Conservation (phyloP, 306 rosid genomes). For the Casuarina equisetifolia region DNA sequence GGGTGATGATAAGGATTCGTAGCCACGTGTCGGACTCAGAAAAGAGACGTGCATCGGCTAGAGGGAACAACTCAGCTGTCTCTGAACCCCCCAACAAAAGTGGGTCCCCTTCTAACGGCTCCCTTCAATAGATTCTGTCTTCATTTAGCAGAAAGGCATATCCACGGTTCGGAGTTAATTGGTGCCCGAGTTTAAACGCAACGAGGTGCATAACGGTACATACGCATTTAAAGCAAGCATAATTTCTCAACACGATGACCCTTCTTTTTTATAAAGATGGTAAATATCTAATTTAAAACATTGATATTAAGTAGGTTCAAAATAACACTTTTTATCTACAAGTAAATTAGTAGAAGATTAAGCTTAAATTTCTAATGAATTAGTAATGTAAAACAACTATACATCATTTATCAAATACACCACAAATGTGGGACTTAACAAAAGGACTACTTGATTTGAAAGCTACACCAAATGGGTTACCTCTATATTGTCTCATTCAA, state of each 20-base stretch:
- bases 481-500: no score
- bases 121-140: slow-evolving; percentile 41
- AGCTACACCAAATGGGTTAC: no score
- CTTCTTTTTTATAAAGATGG: neutral
- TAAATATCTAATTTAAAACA: no score
- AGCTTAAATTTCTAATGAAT: no score
- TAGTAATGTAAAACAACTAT: no score
- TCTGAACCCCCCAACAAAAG: slow-evolving; percentile 39
- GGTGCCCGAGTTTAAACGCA: slow-evolving; percentile 13
- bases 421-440: no score
- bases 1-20: no score
- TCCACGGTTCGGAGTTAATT: neutral
- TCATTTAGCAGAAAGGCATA: slow-evolving; percentile 19
- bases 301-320: no score
- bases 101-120: slow-evolving; percentile 32
- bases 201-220: neutral
- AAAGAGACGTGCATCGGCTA: slow-evolving; percentile 21
- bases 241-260: neutral
- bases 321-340: no score
- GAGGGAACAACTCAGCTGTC: slow-evolving; percentile 38
- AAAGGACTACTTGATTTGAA: no score
- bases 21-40: slow-evolving; percentile 21
- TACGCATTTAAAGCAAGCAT: neutral
- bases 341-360: no score
- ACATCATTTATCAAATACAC: no score